These are phyloP conservation scores for Trichodelitschia bisporula DNA, from an alignment of 495 filamentous ascomycete species.

Conservation along the genomic window DNA sequence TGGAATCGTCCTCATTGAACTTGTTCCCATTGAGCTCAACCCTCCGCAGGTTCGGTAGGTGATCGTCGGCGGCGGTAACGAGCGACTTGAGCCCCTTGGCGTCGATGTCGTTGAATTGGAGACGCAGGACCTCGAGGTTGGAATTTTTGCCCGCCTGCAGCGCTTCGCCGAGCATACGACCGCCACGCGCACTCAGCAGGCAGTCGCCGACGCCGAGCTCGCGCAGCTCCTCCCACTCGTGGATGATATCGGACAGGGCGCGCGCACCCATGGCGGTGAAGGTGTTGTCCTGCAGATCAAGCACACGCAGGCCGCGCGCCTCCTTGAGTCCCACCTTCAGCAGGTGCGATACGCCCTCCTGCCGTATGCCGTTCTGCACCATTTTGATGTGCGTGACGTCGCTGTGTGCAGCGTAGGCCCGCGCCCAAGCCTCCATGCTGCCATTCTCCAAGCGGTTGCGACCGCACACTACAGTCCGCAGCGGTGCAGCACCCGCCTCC, in stretches of 20 bases:
- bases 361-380: conserved; percentile 94
- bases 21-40: conserved; percentile 93
- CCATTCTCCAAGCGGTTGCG: conserved; percentile 90
- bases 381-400: conserved; percentile 70
- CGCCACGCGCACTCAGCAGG: conserved; percentile 57
- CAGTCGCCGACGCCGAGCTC: conserved; percentile 85
- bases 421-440: conserved; percentile 85
- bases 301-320: conserved; percentile 33
- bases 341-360: conserved; percentile 65
- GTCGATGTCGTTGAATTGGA: conserved; percentile 92
- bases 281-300: conserved; percentile 95
- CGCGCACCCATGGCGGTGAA: conserved; percentile 63
- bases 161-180: conserved; percentile 43
- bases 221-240: conserved; percentile 44
- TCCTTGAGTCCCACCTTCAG: conserved; percentile 51
- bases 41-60: conserved; percentile 47
- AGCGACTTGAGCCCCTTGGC: conserved; percentile 43
- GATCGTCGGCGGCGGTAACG: conserved; percentile 28
- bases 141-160: conserved; percentile 49
- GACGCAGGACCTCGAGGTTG: conserved; percentile 49
- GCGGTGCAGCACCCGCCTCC: conserved; percentile 36
- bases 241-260: conserved; percentile 49
- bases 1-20: conserved; percentile 62
- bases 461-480: conserved; percentile 89
- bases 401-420: conserved; percentile 54